Evolutionary conservation across 257 asterid species (phyloP).

Genomic region (Solanum chilense): DNA sequence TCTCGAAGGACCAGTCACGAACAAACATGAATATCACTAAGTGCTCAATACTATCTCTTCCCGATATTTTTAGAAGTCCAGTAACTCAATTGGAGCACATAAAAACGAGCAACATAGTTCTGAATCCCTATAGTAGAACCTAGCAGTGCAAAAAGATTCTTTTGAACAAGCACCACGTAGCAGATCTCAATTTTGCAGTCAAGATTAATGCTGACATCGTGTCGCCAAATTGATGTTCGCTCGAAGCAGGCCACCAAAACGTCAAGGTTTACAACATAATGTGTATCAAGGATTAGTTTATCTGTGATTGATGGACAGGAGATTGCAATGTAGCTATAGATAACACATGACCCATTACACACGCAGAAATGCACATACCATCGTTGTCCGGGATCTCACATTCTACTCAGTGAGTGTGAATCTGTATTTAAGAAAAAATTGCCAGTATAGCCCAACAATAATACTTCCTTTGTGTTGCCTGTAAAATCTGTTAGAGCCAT

Average conservation of each 20-base stretch:
- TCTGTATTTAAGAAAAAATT: background rate
- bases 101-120: no score
- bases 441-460: background rate
- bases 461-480: background rate
- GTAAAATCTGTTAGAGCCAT: no score
- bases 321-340: background rate
- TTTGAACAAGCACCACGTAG: background rate
- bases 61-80: background rate
- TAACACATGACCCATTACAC: background rate
- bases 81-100: background rate
- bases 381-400: background rate
- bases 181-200: background rate
- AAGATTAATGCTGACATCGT: no score
- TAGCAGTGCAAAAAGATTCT: background rate
- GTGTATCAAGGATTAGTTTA: no score
- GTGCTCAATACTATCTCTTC: background rate
- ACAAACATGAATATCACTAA: background rate
- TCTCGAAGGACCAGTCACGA: background rate
- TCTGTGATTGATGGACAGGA: background rate
- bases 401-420: background rate
- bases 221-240: background rate
- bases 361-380: background rate
- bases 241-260: background rate
- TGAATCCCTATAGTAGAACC: background rate
- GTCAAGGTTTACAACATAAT: background rate